Evolutionary conservation across 1,284 basidiomycete genomes (phyloP).

Genomic region (Polyporus tsugae): DNA sequence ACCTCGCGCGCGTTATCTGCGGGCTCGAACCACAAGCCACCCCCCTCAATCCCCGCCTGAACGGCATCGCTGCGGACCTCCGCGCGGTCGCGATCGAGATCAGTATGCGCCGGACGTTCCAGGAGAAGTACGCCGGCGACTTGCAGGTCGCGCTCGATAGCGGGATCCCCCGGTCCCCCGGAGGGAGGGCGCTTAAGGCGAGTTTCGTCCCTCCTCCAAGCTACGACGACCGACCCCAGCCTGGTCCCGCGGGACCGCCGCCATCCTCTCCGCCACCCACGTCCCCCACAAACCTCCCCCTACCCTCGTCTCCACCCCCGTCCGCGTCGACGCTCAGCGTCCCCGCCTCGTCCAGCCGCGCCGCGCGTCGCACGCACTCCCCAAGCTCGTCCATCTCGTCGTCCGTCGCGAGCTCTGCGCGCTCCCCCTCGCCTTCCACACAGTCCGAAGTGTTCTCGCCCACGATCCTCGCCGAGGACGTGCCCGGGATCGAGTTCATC

Average conservation of each 20-base stretch:
- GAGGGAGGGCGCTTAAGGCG: conserved; percentile 53
- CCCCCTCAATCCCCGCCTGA: conserved; percentile 50
- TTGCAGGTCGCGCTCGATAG: conserved; percentile 80
- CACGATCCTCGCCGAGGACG: conserved; percentile 58
- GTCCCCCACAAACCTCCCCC: conserved; percentile 29
- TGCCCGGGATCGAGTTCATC: conserved; percentile 76
- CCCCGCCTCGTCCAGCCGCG: conserved; percentile 35
- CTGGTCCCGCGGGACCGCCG: conserved; percentile 11
- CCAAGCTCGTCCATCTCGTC: conserved; percentile 39
- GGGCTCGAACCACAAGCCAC: conserved; percentile 57
- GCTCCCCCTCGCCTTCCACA: conserved; percentile 23
- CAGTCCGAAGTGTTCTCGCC: conserved; percentile 33
- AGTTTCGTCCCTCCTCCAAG: conserved; percentile 77
- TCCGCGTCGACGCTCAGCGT: conserved; percentile 40
- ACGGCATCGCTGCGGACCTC: conserved; percentile 76
- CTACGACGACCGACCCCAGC: conserved; percentile 53
- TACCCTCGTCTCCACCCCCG: conserved; percentile 21
- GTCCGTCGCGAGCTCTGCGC: conserved; percentile 23
- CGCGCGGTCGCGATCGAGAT: conserved; percentile 83
- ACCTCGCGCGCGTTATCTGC: conserved; percentile 82
- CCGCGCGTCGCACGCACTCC: conserved; percentile 35
- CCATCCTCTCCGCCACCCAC: conserved; percentile 20
- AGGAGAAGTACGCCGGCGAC: conserved; percentile 75
- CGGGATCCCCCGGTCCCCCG: conserved; percentile 42
- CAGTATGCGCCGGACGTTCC: conserved; percentile 82